Conservation (phyloP, 345 rosid genomes). For the Abelmoschus esculentus region DNA sequence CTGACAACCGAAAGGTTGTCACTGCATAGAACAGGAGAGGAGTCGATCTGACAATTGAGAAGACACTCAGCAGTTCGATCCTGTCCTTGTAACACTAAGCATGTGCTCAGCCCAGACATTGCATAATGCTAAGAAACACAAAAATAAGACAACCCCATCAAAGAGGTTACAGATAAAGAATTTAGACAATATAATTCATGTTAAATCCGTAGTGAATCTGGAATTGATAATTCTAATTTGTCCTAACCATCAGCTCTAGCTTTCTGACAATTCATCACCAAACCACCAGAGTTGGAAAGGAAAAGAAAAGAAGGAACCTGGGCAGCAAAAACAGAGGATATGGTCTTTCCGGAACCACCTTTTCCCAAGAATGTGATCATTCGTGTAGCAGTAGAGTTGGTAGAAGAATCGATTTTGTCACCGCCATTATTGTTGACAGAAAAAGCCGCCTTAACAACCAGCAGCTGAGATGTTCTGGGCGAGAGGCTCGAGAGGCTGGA, state of each 20-base stretch:
- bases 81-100: slow-evolving; percentile 74
- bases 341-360: slow-evolving; percentile 94
- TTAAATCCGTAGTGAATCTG: neutral
- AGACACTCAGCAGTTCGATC: slow-evolving; percentile 72
- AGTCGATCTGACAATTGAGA: slow-evolving; percentile 62
- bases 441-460: slow-evolving; percentile 30
- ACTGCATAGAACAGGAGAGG: slow-evolving; percentile 45
- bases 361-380: slow-evolving; percentile 75
- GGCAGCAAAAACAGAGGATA: slow-evolving; percentile 73
- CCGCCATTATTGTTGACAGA: slow-evolving; percentile 1
- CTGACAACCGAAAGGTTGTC: slow-evolving; percentile 63
- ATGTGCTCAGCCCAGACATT: slow-evolving; percentile 59
- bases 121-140: slow-evolving; percentile 58
- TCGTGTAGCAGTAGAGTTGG: slow-evolving; percentile 28
- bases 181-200: neutral
- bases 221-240: neutral
- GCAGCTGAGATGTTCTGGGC: slow-evolving; percentile 14
- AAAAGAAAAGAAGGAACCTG: slow-evolving; percentile 35
- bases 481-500: slow-evolving; percentile 4
- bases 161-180: neutral
- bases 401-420: slow-evolving; percentile 8
- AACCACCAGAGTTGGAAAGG: neutral
- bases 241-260: neutral
- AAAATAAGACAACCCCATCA: neutral
- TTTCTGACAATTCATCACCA: neutral